A percentile compares a stretch with the other conserved stretches of the same genome.
These are phyloP conservation scores for Leccinum subfulvum DNA, from an alignment of 1,284 basidiomycete genomes.

Conservation along the genomic window DNA sequence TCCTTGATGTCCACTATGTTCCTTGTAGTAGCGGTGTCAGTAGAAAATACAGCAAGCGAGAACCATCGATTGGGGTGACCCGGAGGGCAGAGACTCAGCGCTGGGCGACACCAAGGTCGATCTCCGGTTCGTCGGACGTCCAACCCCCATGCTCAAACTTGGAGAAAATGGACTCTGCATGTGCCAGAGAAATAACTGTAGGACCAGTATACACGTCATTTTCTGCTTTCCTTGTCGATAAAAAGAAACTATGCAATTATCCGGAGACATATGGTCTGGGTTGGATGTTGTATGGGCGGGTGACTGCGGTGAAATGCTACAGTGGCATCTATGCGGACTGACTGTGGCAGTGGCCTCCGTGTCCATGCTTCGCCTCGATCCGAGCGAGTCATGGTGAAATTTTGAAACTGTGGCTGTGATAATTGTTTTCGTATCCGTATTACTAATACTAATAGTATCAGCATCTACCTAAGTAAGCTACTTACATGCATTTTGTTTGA, in stretches of 20 bases:
- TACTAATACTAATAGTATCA: no score
- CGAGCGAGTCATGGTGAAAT: no score
- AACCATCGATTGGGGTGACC: neutral
- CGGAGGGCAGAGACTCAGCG: neutral
- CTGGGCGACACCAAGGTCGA: neutral
- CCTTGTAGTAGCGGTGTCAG: neutral
- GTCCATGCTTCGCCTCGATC: no score
- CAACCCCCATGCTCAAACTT: neutral
- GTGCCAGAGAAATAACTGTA: neutral
- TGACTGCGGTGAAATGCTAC: neutral
- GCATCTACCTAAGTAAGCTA: no score
- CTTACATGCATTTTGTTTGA: no score
- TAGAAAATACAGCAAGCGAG: neutral
- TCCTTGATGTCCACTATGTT: neutral
- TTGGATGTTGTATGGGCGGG: neutral
- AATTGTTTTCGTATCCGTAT: no score
- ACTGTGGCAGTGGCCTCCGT: no score
- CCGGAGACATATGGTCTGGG: neutral
- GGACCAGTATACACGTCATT: neutral
- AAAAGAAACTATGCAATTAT: neutral
- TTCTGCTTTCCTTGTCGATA: neutral
- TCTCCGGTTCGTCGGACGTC: neutral
- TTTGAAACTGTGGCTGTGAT: no score
- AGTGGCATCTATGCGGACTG: neutral
- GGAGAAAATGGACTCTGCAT: neutral